Base-by-base conservation (phyloP, 106 monocot genomes). In the Acanthochlamys bracteata region DNA sequence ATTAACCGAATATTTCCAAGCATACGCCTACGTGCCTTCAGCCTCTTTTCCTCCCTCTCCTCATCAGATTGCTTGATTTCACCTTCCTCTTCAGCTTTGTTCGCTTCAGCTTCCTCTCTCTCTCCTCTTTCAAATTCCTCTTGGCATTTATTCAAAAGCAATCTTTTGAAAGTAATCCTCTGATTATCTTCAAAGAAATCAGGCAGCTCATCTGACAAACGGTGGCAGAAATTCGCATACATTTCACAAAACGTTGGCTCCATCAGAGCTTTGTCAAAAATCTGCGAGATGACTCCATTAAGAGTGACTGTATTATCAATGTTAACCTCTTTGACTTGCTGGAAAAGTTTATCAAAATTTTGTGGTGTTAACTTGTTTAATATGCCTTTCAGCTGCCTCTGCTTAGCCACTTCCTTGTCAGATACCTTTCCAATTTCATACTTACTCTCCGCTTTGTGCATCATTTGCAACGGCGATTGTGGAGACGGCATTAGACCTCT, bases 191-290 rank as follows among this genome's bases (percentile, higher is more conserved):
- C 81, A 43, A 19, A 59, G 57, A 93, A 82, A 63, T 89, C 89
- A 51, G 93, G 93, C 59, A 93, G 71, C 19, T 55, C 93, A 55
- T 43, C 21, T 56, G 93, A 75, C 39, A 93, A 79, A 69, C 76
- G 80, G 15, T 40, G 58, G 39, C 93, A 93, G 77, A 93, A 93
- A 76, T 86, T 71, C n/a, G 93, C 93, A 75, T 93, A 93, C 93
- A 93, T 93, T 67, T 93, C 89, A 79, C 93, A 93, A 66, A 93
- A 93, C 16, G 93, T 93, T 39, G 93, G 93, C 54, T 93, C 93
- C 93, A 75, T 84, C 60, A 93, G 66, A 56, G 93, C 93, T 84
- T 93, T 93, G 63, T 93, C 93, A 79, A 93, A 93, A 72, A 93
- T 93, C 69, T 93, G 93, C 40, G 86, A 81, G 61, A 93, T 93